These are phyloP conservation scores for Cyclotella cryptica DNA, from an alignment of 108 stramenopile genomes.

Conservation along the genomic window DNA sequence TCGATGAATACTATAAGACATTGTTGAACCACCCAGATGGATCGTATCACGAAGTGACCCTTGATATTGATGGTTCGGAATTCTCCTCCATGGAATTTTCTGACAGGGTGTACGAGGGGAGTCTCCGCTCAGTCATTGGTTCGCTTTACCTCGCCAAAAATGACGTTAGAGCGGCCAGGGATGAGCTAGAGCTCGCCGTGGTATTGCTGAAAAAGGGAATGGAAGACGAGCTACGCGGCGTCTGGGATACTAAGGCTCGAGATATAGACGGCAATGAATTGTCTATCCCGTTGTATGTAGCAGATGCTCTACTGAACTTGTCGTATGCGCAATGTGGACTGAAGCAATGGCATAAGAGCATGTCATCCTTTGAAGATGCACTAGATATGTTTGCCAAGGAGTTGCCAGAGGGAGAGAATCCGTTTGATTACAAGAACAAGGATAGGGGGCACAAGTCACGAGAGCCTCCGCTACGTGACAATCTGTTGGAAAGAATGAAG, in stretches of 20 bases:
- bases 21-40: not conserved
- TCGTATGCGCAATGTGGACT: constrained; percentile 19
- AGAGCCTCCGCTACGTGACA: not conserved
- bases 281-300: constrained; percentile 23
- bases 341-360: constrained; percentile 24
- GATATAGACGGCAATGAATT: constrained; percentile 1
- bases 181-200: constrained; percentile 12
- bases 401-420: constrained; percentile 16
- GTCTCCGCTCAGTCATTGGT: constrained; percentile 11
- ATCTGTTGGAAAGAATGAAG: not conserved
- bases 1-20: not conserved
- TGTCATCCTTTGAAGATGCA: constrained; percentile 13
- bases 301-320: constrained; percentile 22
- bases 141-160: constrained; percentile 7
- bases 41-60: not conserved
- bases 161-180: not conserved
- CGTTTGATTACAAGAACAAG: not conserved
- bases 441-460: not conserved
- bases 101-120: constrained; percentile 12
- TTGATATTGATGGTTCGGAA: not conserved
- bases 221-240: not conserved
- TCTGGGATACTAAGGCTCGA: not conserved
- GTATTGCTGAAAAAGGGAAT: constrained; percentile 9
- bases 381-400: constrained; percentile 17
- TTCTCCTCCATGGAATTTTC: not conserved